Evolutionary conservation across 2,329 filamentous ascomycete genomes (phyloP), one percentile per base, ranked within the genome.

Genomic region (Aspergillus pseudoviridinutans): DNA sequence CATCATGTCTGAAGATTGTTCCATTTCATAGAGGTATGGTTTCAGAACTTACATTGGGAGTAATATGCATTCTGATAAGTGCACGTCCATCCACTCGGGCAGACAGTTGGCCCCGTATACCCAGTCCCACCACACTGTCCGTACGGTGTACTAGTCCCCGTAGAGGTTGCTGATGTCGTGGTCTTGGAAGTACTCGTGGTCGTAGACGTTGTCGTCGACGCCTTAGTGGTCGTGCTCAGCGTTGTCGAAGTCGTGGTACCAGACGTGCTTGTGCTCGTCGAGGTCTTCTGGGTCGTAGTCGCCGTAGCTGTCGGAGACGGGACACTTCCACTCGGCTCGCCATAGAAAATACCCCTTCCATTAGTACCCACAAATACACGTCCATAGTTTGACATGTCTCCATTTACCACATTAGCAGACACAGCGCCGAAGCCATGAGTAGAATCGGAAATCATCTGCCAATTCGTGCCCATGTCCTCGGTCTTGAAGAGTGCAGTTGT

Each of bases 321-420:
- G 12, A 66, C 29, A 27, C 54, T 57, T 1, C 67, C 69, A 53
- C 61, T 64, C 9, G 41, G 60, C 32, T 51, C 54, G 6, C 69
- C 69, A 55, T 71, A 71, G 54, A 71, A 73, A 8, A 73, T 68
- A 3, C 71, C 71, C 24, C 71, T 59, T 25, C 71, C 70, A 58
- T 73, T 73, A 0, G 71, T 73, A 0, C 71, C 71, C 2, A 73
- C 67, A 51, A 68, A 72, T 0, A 73, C 70, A 12, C 62, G 61
- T 0, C 71, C 71, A 53, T 68, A 66, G 4, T 56, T 67, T n/a
- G 52, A 55, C 60, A 66, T 54, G 54, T 67, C 67, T 1, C 65
- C 69, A 53, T 63, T 65, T 4, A 71, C 64, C 10, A 66, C 59
- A 50, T 71, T 72, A 7, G 65, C 58, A 27, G 60, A 59, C 5